Evolutionary conservation across 768 basidiomycete genomes (phyloP), one percentile per base, ranked within the genome.

Genomic region (Tulasnella sp.): DNA sequence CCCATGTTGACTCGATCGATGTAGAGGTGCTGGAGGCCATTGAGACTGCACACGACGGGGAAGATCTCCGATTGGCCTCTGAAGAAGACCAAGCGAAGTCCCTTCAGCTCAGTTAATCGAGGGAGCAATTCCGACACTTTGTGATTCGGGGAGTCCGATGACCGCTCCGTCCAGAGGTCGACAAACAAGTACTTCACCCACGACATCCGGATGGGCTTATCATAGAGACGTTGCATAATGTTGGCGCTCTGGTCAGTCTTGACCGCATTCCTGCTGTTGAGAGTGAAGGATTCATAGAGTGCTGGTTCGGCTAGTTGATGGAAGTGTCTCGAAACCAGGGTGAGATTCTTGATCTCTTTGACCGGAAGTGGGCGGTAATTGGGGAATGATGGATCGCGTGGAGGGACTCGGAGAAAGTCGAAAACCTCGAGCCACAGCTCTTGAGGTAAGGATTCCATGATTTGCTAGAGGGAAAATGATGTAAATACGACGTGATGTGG

Each of bases 391-490:
- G 39, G 39, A 15, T 45, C 49, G 40, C 19, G 31, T 25, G 37
- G 36, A 3, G 71, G 40, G 29, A 22, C 6, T 17, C 49, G 40
- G 15, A 72, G 71, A 39, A 34, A 34, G 49, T 72, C 40, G 71
- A 72, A 39, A 17, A 72, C 40, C 40, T 34, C 71, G 7, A 72
- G 71, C 38, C 40, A 72, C 19, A 72, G 42, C 39, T 72, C 71
- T 39, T 22, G 38, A 45, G 39, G 49, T 15, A 72, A 31, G 22
- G 8, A 38, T 2, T 34, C 34, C 71, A 72, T 72, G 17, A 36
- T 4, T 36, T 19, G 31, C 34, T 70, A 8, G 9, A 29, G 25
- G 68, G 37, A 8, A 72, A 31, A 7, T 34, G 25, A 5, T 45
- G 69, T 38, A 17, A 17, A 68, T 22, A 5, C 34, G 17, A 2